Conservation (phyloP, 106 monocot genomes). For the Cymbidium sinense region DNA sequence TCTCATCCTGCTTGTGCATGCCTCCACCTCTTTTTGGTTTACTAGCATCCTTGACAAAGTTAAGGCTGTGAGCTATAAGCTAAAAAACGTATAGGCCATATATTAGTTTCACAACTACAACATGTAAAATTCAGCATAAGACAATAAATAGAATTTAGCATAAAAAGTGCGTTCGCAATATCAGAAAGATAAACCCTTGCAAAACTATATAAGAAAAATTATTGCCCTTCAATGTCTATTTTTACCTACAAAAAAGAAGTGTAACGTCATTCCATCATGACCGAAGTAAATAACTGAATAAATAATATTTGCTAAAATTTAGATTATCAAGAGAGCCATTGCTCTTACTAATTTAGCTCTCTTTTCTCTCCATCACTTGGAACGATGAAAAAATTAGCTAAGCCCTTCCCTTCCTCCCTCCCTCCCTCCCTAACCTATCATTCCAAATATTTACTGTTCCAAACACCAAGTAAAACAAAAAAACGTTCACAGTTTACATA, state of each 20-base stretch:
- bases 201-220: neutral
- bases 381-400: too few relatives aligned
- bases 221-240: neutral
- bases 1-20: neutral
- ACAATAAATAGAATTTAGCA: neutral
- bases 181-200: neutral
- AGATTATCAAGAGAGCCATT: too few relatives aligned
- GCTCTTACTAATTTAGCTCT: too few relatives aligned
- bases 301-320: neutral
- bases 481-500: neutral
- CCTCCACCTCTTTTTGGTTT: neutral
- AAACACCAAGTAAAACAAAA: neutral
- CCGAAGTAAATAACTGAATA: neutral
- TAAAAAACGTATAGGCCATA: conserved; percentile 10
- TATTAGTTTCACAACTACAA: neutral
- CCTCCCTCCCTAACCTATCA: neutral
- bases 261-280: neutral
- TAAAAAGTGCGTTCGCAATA: neutral
- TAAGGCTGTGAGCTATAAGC: conserved; percentile 36
- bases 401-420: too few relatives aligned
- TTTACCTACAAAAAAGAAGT: neutral
- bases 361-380: too few relatives aligned
- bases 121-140: neutral
- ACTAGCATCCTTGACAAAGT: conserved; percentile 24
- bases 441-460: neutral